Evolutionary conservation across 306 rosid species (phyloP).

Genomic region (Quercus bicolor): DNA sequence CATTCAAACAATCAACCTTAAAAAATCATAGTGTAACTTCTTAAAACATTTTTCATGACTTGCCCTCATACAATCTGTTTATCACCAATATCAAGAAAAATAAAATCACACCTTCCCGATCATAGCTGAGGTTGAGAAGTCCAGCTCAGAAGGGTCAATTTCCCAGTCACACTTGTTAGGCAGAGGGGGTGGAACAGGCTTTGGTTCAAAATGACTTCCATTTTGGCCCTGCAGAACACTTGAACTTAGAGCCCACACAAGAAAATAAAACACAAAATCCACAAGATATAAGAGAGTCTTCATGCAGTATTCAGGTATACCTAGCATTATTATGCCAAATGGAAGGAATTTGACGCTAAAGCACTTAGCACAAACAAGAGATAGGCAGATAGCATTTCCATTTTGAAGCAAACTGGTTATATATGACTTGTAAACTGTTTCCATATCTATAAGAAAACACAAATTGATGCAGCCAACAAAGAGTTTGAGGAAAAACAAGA

Average conservation of each 20-base stretch:
- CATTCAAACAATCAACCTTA: slow-evolving; percentile 14
- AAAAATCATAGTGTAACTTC: slow-evolving; percentile 6
- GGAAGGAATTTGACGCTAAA: not conserved
- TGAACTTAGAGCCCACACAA: slow-evolving; percentile 2
- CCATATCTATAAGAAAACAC: not conserved
- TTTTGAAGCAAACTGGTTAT: not conserved
- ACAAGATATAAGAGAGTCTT: not conserved
- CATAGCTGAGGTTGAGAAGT: slow-evolving; percentile 65
- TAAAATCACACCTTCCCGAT: slow-evolving; percentile 71
- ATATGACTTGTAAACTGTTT: not conserved
- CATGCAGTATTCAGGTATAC: not conserved
- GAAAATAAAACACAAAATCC: slow-evolving; percentile 1
- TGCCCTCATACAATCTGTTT: not conserved
- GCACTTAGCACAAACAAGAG: not conserved
- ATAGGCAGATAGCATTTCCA: not conserved
- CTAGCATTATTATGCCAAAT: not conserved
- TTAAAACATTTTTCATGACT: not conserved
- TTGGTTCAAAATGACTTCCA: slow-evolving; percentile 93
- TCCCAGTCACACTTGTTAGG: slow-evolving; percentile 99
- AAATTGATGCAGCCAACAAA: too few relatives aligned
- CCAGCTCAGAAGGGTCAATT: slow-evolving; percentile 87
- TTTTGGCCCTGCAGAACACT: slow-evolving; percentile 74
- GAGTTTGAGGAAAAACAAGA: too few relatives aligned
- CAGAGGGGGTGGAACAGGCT: slow-evolving; percentile 82
- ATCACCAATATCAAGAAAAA: slow-evolving; percentile 3